Evolutionary conservation across 2,329 filamentous ascomycete genomes (phyloP).

Genomic region (Alternaria ethzedia): DNA sequence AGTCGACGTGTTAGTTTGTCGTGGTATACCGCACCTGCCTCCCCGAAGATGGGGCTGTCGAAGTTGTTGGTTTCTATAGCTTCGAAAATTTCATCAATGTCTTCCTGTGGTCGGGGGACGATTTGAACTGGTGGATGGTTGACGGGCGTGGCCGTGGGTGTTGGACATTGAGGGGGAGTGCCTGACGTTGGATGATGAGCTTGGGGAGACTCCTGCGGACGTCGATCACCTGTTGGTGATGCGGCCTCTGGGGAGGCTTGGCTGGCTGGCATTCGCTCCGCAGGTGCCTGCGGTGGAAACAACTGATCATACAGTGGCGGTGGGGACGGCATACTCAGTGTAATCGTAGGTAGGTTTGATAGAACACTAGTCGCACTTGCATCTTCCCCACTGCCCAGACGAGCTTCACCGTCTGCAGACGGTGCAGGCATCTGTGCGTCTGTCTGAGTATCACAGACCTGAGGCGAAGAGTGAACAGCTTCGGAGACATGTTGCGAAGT

Average conservation of each 20-base stretch:
- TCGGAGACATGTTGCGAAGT: neutral
- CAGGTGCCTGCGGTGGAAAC: neutral
- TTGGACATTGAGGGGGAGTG: neutral
- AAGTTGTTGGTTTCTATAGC: neutral
- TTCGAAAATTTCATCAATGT: neutral
- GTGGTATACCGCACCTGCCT: neutral
- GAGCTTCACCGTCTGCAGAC: neutral
- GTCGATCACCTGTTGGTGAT: neutral
- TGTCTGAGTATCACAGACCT: neutral
- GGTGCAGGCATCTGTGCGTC: neutral
- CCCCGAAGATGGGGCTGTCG: neutral
- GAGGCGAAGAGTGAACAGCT: neutral
- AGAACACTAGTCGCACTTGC: neutral
- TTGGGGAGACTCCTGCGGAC: neutral
- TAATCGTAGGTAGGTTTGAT: neutral
- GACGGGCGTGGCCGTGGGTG: neutral
- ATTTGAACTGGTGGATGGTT: neutral
- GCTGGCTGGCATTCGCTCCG: accelerated
- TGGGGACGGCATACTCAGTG: neutral
- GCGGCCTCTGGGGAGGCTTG: neutral
- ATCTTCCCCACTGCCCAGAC: neutral
- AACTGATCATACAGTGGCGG: neutral
- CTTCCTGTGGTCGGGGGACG: neutral
- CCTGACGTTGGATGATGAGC: neutral
- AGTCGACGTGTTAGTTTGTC: neutral